These are phyloP conservation scores for Xylariales sp. DNA, from an alignment of 2,329 filamentous ascomycete species.

Conservation along the genomic window DNA sequence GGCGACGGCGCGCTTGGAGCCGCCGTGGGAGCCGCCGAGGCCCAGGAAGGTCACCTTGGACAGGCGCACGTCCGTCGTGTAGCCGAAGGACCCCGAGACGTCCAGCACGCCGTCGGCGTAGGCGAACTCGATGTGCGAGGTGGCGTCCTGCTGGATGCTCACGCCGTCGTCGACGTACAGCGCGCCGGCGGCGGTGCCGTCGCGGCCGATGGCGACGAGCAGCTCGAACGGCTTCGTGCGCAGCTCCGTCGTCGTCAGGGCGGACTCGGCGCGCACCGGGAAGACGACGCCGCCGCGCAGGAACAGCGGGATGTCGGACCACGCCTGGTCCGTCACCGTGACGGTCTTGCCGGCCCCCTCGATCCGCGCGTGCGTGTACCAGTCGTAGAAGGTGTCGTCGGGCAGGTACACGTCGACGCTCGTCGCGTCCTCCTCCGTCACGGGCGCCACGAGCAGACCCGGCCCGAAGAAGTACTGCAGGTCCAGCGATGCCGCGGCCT, in stretches of 20 bases:
- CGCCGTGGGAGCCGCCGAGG: slow-evolving; percentile 14
- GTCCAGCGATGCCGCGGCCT: slow-evolving; percentile 55
- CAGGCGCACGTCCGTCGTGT: slow-evolving; percentile 55
- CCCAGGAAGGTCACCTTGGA: slow-evolving; percentile 64
- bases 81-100: slow-evolving; percentile 66
- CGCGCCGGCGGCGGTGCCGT: slow-evolving; percentile 72
- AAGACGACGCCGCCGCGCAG: slow-evolving; percentile 73
- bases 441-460: slow-evolving; percentile 58
- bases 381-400: slow-evolving; percentile 62
- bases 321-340: slow-evolving; percentile 54
- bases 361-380: slow-evolving; percentile 60
- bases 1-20: slow-evolving; percentile 8
- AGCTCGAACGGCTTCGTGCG: slow-evolving; percentile 76
- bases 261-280: slow-evolving; percentile 66
- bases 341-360: slow-evolving; percentile 55
- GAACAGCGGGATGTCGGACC: slow-evolving; percentile 72
- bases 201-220: slow-evolving; percentile 71
- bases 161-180: slow-evolving; percentile 85
- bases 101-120: slow-evolving; percentile 66
- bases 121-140: slow-evolving; percentile 69
- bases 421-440: slow-evolving; percentile 58
- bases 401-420: slow-evolving; percentile 60
- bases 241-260: slow-evolving; percentile 73
- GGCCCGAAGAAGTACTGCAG: slow-evolving; percentile 61
- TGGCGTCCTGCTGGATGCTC: slow-evolving; percentile 67